Conservation (phyloP, 306 rosid species). For the Glycine tomentella region DNA sequence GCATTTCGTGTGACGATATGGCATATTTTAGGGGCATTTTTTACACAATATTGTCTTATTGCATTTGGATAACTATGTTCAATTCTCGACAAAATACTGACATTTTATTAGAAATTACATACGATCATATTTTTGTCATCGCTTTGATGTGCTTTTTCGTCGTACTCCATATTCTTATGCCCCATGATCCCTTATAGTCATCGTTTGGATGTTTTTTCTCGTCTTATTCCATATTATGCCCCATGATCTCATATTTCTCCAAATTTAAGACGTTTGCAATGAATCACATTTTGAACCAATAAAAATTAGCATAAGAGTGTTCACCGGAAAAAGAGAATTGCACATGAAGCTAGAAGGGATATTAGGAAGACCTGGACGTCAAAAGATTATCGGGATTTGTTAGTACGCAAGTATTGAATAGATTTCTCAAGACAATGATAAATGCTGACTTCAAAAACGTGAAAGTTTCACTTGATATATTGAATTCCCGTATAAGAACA, state of each 20-base stretch:
- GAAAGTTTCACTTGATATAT: conserved; percentile 24
- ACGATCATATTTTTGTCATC: not conserved
- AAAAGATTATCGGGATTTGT: not conserved
- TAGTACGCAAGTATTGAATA: not conserved
- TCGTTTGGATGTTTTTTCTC: not conserved
- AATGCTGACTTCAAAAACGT: conserved; percentile 14
- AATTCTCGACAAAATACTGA: not conserved
- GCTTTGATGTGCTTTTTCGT: not conserved
- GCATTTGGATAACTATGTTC: not conserved
- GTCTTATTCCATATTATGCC: not conserved
- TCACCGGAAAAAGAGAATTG: not conserved
- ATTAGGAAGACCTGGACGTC: not conserved
- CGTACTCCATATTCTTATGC: not conserved
- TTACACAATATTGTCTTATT: not conserved
- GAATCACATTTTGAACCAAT: not conserved
- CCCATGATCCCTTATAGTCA: not conserved
- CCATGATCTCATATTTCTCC: not conserved
- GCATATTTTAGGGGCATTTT: not conserved
- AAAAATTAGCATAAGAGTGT: not conserved
- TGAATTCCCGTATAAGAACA: conserved; percentile 9
- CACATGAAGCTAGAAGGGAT: not conserved
- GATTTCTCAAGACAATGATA: not conserved
- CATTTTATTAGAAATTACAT: not conserved
- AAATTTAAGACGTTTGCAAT: not conserved
- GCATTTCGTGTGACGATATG: not conserved